These are phyloP conservation scores for Datisca glomerata DNA, from an alignment of 306 rosid genomes.

Conservation along the genomic window DNA sequence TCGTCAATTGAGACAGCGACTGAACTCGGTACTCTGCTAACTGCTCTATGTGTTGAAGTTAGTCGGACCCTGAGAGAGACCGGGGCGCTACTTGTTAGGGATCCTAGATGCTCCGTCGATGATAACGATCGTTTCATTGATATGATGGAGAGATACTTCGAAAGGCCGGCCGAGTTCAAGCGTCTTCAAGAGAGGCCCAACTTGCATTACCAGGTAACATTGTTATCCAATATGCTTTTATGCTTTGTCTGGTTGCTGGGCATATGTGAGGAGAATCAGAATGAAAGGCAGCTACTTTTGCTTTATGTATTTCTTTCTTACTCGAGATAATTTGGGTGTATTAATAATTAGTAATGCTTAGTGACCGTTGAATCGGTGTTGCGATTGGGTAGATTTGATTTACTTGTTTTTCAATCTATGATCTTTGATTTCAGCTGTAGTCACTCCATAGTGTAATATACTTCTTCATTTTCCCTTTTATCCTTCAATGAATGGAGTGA, in stretches of 20 bases:
- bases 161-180: slow-evolving; percentile 50
- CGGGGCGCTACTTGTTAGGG: slow-evolving; percentile 74
- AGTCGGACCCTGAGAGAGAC: slow-evolving; percentile 72
- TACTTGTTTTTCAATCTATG: no score
- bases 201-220: slow-evolving; percentile 75
- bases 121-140: slow-evolving; percentile 92
- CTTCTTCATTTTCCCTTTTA: no score
- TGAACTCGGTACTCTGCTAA: slow-evolving; percentile 9
- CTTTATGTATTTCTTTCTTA: no score
- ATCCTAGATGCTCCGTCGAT: slow-evolving; percentile 64
- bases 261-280: slow-evolving; percentile 8
- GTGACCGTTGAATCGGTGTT: no score
- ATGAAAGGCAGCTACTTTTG: neutral
- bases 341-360: no score
- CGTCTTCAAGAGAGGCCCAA: slow-evolving; percentile 64
- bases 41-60: slow-evolving; percentile 38
- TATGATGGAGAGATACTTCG: slow-evolving; percentile 87
- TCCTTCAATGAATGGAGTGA: no score
- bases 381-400: no score
- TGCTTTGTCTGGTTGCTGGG: neutral
- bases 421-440: no score
- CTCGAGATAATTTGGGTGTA: no score
- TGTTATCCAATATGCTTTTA: neutral
- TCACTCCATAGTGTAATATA: no score
- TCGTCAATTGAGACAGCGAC: slow-evolving; percentile 3